Percentiles rank a stretch among this genome's conserved stretches.
Evolutionary conservation across 2,329 filamentous ascomycete species (phyloP).

Genomic region (Sphaerulina musiva): DNA sequence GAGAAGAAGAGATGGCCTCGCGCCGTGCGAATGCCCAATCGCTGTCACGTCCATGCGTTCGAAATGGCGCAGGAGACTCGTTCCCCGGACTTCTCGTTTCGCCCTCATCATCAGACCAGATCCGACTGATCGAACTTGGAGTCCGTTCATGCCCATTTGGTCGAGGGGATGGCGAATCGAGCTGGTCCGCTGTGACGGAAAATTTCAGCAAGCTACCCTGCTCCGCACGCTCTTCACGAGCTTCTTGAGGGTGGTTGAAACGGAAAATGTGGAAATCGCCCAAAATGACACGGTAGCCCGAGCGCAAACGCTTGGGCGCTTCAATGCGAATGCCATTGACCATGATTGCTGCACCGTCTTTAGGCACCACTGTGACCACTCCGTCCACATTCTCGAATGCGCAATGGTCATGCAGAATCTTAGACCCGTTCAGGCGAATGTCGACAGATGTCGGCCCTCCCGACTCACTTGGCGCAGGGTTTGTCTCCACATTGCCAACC

Average conservation of each 20-base stretch:
- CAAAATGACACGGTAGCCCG: slow-evolving; percentile 88
- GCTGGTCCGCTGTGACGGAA: slow-evolving; percentile 59
- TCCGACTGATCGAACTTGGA: slow-evolving; percentile 58
- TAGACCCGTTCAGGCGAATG: slow-evolving; percentile 86
- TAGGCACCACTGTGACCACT: slow-evolving; percentile 82
- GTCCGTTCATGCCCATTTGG: slow-evolving; percentile 68
- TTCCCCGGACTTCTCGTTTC: slow-evolving; percentile 66
- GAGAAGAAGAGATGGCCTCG: slow-evolving; percentile 84
- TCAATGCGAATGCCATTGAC: slow-evolving; percentile 89
- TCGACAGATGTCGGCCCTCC: slow-evolving; percentile 56
- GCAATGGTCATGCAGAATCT: slow-evolving; percentile 89
- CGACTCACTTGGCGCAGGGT: slow-evolving; percentile 40
- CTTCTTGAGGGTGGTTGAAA: slow-evolving; percentile 97
- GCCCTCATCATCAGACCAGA: slow-evolving; percentile 68
- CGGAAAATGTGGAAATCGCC: slow-evolving; percentile 98
- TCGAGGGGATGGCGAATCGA: slow-evolving; percentile 54
- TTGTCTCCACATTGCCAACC: slow-evolving; percentile 87
- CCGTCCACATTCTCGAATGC: slow-evolving; percentile 90
- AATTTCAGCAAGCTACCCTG: slow-evolving; percentile 72
- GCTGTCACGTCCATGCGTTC: slow-evolving; percentile 62
- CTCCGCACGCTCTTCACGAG: slow-evolving; percentile 79
- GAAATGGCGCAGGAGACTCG: slow-evolving; percentile 64
- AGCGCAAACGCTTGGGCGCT: slow-evolving; percentile 77
- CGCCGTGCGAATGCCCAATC: slow-evolving; percentile 92
- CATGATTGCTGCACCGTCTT: slow-evolving; percentile 93